phyloP scores from a whole-genome alignment of 768 basidiomycete genomes.

The Sporobolomyces pararoseus region DNA sequence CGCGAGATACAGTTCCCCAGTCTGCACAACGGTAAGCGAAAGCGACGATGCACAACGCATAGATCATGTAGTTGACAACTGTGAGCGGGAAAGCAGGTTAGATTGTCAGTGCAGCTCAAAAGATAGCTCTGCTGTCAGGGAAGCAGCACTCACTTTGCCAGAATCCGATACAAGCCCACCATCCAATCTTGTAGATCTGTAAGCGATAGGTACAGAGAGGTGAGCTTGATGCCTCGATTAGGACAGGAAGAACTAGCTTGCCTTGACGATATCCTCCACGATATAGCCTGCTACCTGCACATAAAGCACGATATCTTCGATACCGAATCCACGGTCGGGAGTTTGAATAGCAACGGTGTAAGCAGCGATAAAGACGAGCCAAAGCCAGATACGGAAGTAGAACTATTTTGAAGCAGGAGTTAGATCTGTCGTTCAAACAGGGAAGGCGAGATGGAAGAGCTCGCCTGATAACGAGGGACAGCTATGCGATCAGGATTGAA shows the following conservation, averaged over 20 bases:
- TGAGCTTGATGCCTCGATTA: not conserved
- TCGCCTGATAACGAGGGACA: constrained; percentile 45
- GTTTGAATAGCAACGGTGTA: constrained; percentile 45
- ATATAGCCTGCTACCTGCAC: constrained; percentile 43
- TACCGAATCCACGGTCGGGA: constrained; percentile 44
- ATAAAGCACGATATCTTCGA: constrained; percentile 42
- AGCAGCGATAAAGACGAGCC: constrained; percentile 44
- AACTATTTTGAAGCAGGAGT: constrained; percentile 6
- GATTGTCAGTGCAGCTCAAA: not conserved
- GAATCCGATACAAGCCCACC: constrained; percentile 29
- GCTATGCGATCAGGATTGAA: constrained; percentile 37
- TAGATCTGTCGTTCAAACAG: not conserved
- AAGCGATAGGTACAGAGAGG: no score
- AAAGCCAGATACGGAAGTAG: constrained; percentile 44
- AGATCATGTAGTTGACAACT: constrained; percentile 42
- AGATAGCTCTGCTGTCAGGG: no score
- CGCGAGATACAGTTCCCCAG: constrained; percentile 16
- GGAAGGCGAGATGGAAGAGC: not conserved
- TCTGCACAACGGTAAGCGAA: constrained; percentile 44
- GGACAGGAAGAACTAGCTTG: not conserved
- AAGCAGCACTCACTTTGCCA: constrained; percentile 41
- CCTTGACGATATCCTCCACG: constrained; percentile 42
- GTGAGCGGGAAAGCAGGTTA: not conserved
- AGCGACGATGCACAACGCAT: constrained; percentile 29
- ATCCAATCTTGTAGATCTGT: constrained; percentile 38